Base-by-base conservation (phyloP, 352 stramenopile species). In the Pythium monospermum region DNA sequence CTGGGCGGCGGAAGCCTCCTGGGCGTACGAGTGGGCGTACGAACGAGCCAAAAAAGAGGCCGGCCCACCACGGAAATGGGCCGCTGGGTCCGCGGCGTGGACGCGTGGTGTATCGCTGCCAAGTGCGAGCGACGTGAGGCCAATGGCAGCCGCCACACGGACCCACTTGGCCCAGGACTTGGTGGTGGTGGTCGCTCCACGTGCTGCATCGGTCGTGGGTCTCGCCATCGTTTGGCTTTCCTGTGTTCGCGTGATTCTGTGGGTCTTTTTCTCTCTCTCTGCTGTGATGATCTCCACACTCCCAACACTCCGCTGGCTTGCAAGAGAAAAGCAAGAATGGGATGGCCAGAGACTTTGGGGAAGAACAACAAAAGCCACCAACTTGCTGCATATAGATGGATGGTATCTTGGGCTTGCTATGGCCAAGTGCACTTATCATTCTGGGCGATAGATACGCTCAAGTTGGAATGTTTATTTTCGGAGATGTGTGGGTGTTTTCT, bases 61-160 rank as follows among this genome's bases (percentile, higher is more conserved):
- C 21, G 41, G 22, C 21, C 4, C 38, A 2, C 43, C 52, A 31
- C 52, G 42, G 44, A 59, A 59, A 22, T 59, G 51, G 11, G 51
- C 51, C 22, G 13, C 30, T 12, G 41, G 45, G 28, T 54, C 33
- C 1, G 37, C 53, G 12, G 44, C 52, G 2, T 33, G 21, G 19
- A 22, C 19, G 2, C 11, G 16, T 6, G 42, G 40, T 13, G 28
- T 12, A 19, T 12, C 31, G 25, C 13, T 60, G 11, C 18, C 36
- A 10, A 53, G 18, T 10, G 43, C 52, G 6, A 59, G 52, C 16
- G 52, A 48, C 12, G 52, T 28, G 18, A 53, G n/a, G n/a, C n/a
- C n/a, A n/a, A n/a, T n/a, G n/a, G n/a, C n/a, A n/a, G n/a, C n/a
- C n/a, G n/a, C n/a, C n/a, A n/a, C n/a, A n/a, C 35, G 41, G 22